These are phyloP conservation scores for Arctium lappa DNA, from an alignment of 129 eudicot species.

Conservation along the genomic window DNA sequence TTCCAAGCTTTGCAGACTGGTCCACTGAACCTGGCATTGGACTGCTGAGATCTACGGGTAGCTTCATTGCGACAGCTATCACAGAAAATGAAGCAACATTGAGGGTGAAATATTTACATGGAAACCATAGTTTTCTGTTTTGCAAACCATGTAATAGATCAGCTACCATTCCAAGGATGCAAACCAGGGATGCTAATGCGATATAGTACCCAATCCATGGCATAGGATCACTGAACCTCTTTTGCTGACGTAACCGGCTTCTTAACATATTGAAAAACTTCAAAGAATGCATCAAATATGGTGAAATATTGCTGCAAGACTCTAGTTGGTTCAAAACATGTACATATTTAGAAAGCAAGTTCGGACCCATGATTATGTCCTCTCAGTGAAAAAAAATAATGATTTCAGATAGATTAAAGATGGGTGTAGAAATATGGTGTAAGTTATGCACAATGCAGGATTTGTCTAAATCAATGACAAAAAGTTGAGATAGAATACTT, in stretches of 20 bases:
- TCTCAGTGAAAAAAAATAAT: too few relatives aligned
- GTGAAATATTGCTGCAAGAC: too few relatives aligned
- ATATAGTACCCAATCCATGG: neutral
- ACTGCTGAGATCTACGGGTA: slow-evolving; percentile 16
- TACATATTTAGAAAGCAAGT: too few relatives aligned
- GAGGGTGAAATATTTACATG: slow-evolving; percentile 23
- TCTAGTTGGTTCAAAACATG: too few relatives aligned
- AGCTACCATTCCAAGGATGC: neutral
- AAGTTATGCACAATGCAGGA: too few relatives aligned
- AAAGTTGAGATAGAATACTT: too few relatives aligned
- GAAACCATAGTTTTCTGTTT: slow-evolving; percentile 23
- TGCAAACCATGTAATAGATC: neutral
- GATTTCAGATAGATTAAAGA: too few relatives aligned
- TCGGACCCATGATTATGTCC: too few relatives aligned
- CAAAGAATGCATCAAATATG: too few relatives aligned
- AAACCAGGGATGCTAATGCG: neutral
- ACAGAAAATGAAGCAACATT: slow-evolving; percentile 24
- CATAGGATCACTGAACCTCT: neutral
- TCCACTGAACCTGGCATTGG: neutral
- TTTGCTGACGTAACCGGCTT: neutral
- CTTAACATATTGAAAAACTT: too few relatives aligned
- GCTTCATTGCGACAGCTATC: slow-evolving; percentile 25
- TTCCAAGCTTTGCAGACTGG: slow-evolving; percentile 12
- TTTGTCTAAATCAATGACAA: too few relatives aligned
- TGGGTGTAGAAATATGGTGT: too few relatives aligned